Conservation (phyloP, 2,329 filamentous ascomycete genomes). For the Fusarium longipes region DNA sequence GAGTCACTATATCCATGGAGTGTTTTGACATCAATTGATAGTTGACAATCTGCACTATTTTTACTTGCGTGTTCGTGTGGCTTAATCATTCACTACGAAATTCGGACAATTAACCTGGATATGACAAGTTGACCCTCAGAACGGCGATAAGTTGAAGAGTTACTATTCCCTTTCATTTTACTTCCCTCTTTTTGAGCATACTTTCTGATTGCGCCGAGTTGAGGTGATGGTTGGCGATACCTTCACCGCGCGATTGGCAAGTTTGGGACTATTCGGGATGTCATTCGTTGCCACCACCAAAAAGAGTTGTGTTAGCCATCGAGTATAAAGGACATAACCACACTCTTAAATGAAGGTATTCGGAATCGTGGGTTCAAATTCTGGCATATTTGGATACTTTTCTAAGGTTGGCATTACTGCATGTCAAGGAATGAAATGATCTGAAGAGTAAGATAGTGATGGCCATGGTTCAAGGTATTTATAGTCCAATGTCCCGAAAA, state of each 20-base stretch:
- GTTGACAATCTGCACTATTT: neutral
- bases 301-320: neutral
- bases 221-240: conserved; percentile 43
- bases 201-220: neutral
- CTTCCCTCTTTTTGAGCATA: conserved; percentile 23
- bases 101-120: neutral
- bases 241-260: conserved; percentile 38
- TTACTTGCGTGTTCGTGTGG: neutral
- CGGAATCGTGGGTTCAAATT: neutral
- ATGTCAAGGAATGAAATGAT: neutral
- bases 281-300: neutral
- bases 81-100: neutral
- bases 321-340: neutral
- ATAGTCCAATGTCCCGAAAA: neutral
- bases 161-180: neutral
- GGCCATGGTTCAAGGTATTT: neutral
- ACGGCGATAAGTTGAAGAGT: neutral
- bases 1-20: too few species aligned
- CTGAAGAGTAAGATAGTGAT: neutral
- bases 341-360: neutral
- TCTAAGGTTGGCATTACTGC: neutral
- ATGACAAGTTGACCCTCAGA: neutral
- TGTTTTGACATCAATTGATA: too few species aligned
- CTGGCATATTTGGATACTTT: neutral
- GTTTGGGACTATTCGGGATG: neutral